Evolutionary conservation across 139 green algal genomes (phyloP).

Genomic region (Pseudopediastrum boryanum): DNA sequence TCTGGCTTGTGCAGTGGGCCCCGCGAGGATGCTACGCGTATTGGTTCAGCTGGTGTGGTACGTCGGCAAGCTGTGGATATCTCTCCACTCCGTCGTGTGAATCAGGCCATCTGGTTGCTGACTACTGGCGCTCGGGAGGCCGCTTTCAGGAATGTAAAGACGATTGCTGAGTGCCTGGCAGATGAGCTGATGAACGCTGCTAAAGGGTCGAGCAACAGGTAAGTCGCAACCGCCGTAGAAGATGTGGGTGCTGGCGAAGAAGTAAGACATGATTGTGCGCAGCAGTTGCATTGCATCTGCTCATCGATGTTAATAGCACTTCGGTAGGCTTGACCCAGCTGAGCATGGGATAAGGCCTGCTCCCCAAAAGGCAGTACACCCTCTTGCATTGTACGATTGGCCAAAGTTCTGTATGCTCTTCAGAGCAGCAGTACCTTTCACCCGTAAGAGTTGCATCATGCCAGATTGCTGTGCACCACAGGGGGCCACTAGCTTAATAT

Average conservation of each 20-base stretch:
- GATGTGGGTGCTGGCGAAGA: background rate
- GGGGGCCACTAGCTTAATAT: too few relatives aligned
- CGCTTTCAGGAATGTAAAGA: slow-evolving; percentile 99
- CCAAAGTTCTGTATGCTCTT: background rate
- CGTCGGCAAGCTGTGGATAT: slow-evolving; percentile 98
- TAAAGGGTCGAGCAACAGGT: slow-evolving; percentile 98
- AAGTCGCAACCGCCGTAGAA: too few relatives aligned
- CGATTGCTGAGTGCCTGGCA: slow-evolving; percentile 98
- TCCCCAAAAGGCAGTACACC: background rate
- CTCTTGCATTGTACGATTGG: background rate
- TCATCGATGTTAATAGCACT: background rate
- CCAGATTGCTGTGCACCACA: too few relatives aligned
- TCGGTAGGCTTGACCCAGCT: background rate
- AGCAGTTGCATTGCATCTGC: background rate
- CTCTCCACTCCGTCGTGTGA: slow-evolving; percentile 98
- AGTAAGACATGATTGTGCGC: background rate
- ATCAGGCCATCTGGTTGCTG: slow-evolving; percentile 96
- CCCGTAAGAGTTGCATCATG: too few relatives aligned
- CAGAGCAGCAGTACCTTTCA: too few relatives aligned
- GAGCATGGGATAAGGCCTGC: background rate
- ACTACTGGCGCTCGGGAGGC: slow-evolving; percentile 96
- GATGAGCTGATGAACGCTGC: slow-evolving; percentile 99
- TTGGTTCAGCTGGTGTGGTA: slow-evolving; percentile 96
- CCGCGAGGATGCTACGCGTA: slow-evolving; percentile 98
- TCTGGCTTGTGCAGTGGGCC: slow-evolving; percentile 89